Base-by-base conservation (phyloP, 257 asterid species). In the Ehretia macrophylla region DNA sequence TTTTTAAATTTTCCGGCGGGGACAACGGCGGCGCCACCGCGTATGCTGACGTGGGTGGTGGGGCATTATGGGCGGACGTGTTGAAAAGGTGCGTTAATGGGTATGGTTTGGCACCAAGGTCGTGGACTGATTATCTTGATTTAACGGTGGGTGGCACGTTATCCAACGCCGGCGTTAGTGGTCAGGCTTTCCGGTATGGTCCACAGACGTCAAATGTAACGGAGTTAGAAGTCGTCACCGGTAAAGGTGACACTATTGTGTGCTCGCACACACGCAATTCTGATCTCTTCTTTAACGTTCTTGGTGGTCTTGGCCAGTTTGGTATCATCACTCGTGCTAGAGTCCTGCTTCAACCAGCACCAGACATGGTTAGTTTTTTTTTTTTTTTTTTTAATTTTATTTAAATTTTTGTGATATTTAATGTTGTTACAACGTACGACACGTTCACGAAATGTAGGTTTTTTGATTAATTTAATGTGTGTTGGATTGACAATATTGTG, bases 81-180 rank as follows among this genome's bases (percentile, higher is more conserved):
- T 61, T 93, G 71, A 67, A 56, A 32, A 66, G 60, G 72, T 89
- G 97, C 74, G 87, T 88, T 16, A 51, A 52, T 3, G 35, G 62
- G 1, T 42, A 71, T 68, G 90, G 95, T 17, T 51, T 85, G n/a
- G 80, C 94, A 27, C 99, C 99, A 0, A 79, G 85, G 53, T 88
- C 97, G 19, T 93, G 99, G 99, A 89, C 99, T 49, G 97, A 89
- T 58, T 93, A 93, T 61, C 65, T 93, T 13, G 92, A 85, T 4
- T 69, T 93, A 42, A 93, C 99, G 66, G 95, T 93, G 5, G 99
- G 99, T 0, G 99, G 97, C 39, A 89, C 99, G 51, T 67, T 93
- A 20, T 89, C 97, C 5, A 88, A 93, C 83, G 99, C 90, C 72
- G 96, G 99, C 61, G 89, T 93, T 9, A 89, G 99, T 27, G 99